A percentile compares a stretch with the other conserved stretches of the same genome.
phyloP scores from a whole-genome alignment of 495 filamentous ascomycete species.

The Pseudoneurospora amorphoporcata region DNA sequence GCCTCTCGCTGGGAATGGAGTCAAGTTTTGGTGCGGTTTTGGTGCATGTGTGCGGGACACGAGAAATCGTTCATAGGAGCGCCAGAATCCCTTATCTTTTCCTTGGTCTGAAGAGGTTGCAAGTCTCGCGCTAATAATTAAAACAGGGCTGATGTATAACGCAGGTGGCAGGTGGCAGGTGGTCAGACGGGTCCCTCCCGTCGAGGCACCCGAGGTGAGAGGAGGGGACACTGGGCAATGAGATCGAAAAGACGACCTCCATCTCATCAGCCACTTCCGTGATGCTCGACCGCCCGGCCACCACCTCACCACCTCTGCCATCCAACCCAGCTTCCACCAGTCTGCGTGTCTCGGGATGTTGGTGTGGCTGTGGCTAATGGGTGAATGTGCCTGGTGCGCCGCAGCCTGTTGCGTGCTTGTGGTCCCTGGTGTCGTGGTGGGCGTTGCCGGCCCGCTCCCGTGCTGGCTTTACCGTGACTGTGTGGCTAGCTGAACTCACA shows the following conservation, averaged over 20 bases:
- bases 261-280: not conserved
- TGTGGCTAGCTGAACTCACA: not conserved
- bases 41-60: too few relatives aligned
- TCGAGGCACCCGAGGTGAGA: not conserved
- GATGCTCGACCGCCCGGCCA: not conserved
- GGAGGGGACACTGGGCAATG: not conserved
- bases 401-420: not conserved
- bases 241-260: not conserved
- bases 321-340: not conserved
- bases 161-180: not conserved
- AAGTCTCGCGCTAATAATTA: too few relatives aligned
- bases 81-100: too few relatives aligned
- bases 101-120: too few relatives aligned
- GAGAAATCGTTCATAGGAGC: too few relatives aligned
- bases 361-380: not conserved
- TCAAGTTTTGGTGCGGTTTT: too few relatives aligned
- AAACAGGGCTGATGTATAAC: not conserved
- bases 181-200: not conserved
- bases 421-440: not conserved
- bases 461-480: not conserved
- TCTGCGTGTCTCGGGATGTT: not conserved
- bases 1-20: too few relatives aligned
- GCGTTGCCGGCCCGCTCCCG: not conserved
- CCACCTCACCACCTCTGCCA: not conserved
- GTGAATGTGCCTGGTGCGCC: not conserved